These are phyloP conservation scores for Rhizoclosmatium sp. DNA, from an alignment of 192 early-diverging fungal genomes.

Conservation along the genomic window DNA sequence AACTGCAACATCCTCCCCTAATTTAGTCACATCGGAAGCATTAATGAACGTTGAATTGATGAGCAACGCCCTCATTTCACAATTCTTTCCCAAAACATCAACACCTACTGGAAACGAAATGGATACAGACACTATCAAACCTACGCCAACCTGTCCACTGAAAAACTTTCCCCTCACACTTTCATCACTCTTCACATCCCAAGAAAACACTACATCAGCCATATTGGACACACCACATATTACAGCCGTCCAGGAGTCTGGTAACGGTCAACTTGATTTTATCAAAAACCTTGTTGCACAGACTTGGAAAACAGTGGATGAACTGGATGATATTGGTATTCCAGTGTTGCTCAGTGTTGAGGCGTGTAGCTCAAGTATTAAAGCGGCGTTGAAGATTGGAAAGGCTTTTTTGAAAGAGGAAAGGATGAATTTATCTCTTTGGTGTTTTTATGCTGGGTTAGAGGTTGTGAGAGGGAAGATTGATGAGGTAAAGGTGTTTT, in stretches of 20 bases:
- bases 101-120: not conserved
- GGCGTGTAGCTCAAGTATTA: not conserved
- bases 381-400: slow-evolving; percentile 43
- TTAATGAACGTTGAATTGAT: slow-evolving; percentile 40
- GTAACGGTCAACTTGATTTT: slow-evolving; percentile 7
- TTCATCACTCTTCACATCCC: not conserved
- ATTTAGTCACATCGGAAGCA: slow-evolving; percentile 21
- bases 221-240: not conserved
- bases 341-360: slow-evolving; percentile 42
- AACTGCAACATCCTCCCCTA: slow-evolving; percentile 38
- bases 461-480: slow-evolving; percentile 39
- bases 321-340: slow-evolving; percentile 5
- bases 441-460: slow-evolving; percentile 50
- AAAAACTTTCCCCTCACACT: slow-evolving; percentile 14
- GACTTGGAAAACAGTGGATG: slow-evolving; percentile 7
- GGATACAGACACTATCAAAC: not conserved
- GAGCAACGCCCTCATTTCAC: not conserved
- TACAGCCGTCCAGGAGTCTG: not conserved
- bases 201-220: not conserved
- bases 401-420: slow-evolving; percentile 51
- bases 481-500: slow-evolving; percentile 35
- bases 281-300: slow-evolving; percentile 12
- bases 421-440: slow-evolving; percentile 50
- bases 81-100: slow-evolving; percentile 38
- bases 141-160: slow-evolving; percentile 12